Percentiles rank a stretch among this genome's conserved stretches.
phyloP scores from a whole-genome alignment of 2,329 filamentous ascomycete genomes.

The Lecanosticta acicola region DNA sequence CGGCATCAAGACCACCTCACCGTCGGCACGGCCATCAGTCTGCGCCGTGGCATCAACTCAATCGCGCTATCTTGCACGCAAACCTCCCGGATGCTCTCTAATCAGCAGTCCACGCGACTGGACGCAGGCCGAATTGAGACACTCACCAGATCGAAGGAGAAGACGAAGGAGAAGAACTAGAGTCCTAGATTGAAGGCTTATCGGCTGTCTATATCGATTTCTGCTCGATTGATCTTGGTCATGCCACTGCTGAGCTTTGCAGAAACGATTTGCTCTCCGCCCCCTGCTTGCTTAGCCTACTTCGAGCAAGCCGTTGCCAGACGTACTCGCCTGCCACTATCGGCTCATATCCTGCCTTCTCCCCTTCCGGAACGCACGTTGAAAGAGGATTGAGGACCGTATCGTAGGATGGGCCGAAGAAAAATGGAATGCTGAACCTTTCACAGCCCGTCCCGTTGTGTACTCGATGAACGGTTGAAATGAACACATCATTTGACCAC shows the following conservation, averaged over 20 bases:
- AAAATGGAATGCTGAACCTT: slow-evolving; percentile 45
- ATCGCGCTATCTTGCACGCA: background rate
- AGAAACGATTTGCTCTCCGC: slow-evolving; percentile 8
- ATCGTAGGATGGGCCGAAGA: slow-evolving; percentile 41
- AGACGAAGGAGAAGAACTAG: too few species aligned
- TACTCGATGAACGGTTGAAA: slow-evolving; percentile 43
- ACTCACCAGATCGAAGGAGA: too few species aligned
- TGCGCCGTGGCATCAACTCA: too few species aligned
- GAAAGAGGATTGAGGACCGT: slow-evolving; percentile 17
- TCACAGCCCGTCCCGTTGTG: slow-evolving; percentile 39
- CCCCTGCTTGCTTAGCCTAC: slow-evolving; percentile 17
- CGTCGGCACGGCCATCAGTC: too few species aligned
- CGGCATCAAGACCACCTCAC: too few species aligned
- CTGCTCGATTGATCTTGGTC: background rate
- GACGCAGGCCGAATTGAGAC: too few species aligned
- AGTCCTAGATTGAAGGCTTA: too few species aligned
- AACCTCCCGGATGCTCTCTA: too few species aligned
- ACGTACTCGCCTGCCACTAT: slow-evolving; percentile 24
- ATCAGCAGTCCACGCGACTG: too few species aligned
- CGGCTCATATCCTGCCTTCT: slow-evolving; percentile 17
- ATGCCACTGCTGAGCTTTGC: background rate
- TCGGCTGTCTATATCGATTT: background rate
- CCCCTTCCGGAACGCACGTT: slow-evolving; percentile 15
- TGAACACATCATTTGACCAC: slow-evolving; percentile 43
- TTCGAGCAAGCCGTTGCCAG: slow-evolving; percentile 17